phyloP scores from a whole-genome alignment of 495 filamentous ascomycete species.

The Pyrenula massariospora region DNA sequence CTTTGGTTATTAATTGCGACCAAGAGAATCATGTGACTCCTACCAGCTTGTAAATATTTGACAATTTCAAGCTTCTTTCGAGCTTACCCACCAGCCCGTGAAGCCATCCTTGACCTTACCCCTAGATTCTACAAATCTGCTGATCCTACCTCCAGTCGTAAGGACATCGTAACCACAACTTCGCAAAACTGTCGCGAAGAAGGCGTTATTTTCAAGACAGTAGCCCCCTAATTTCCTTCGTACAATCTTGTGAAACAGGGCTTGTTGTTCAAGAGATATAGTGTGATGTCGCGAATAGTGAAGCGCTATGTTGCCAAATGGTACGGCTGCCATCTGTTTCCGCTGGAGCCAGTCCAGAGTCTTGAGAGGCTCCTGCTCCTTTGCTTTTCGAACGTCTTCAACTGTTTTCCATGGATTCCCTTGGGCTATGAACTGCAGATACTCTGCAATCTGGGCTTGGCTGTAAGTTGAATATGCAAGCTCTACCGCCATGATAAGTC shows the following conservation, averaged over 20 bases:
- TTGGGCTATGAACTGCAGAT: slow-evolving; percentile 19
- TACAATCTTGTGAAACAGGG: slow-evolving; percentile 56
- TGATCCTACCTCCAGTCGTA: slow-evolving; percentile 30
- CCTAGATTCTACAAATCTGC: slow-evolving; percentile 11
- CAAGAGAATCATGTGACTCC: slow-evolving; percentile 59
- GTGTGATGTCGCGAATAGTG: slow-evolving; percentile 45
- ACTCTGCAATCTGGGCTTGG: slow-evolving; percentile 19
- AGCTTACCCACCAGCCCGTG: not conserved
- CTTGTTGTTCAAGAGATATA: slow-evolving; percentile 44
- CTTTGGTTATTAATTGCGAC: slow-evolving; percentile 40
- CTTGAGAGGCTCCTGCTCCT: slow-evolving; percentile 12
- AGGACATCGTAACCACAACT: slow-evolving; percentile 49
- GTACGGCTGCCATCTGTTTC: slow-evolving; percentile 45
- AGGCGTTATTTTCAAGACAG: slow-evolving; percentile 63
- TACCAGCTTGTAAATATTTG: slow-evolving; percentile 5
- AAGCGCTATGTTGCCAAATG: slow-evolving; percentile 54
- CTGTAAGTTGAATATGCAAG: slow-evolving; percentile 14
- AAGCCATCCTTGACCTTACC: slow-evolving; percentile 5
- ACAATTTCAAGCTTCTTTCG: not conserved
- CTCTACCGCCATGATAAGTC: not conserved
- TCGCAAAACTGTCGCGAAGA: slow-evolving; percentile 51
- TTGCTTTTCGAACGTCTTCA: slow-evolving; percentile 11
- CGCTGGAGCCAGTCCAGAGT: slow-evolving; percentile 19
- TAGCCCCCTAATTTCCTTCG: slow-evolving; percentile 56
- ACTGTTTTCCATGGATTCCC: not conserved